phyloP scores from a whole-genome alignment of 345 rosid genomes.

The Carallia brachiata region DNA sequence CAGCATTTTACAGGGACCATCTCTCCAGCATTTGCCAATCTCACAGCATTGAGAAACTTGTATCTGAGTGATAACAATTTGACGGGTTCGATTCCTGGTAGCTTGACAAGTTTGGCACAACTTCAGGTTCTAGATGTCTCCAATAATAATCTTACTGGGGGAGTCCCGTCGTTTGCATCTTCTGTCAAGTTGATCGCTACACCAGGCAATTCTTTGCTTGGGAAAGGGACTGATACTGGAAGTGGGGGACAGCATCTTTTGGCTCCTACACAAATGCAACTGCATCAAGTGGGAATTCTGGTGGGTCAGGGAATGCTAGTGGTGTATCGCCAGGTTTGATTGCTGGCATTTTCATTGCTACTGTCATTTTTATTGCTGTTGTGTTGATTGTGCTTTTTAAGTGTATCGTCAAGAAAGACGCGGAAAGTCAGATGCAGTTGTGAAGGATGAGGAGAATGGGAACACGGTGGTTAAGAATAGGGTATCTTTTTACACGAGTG shows the following conservation, averaged over 20 bases:
- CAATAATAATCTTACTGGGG: slow-evolving; percentile 66
- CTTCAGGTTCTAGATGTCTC: slow-evolving; percentile 58
- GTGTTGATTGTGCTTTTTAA: slow-evolving; percentile 51
- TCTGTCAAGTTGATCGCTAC: slow-evolving; percentile 38
- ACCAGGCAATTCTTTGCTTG: slow-evolving; percentile 53
- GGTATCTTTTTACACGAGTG: slow-evolving; percentile 23
- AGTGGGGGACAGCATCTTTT: slow-evolving; percentile 4
- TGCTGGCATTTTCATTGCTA: slow-evolving; percentile 44
- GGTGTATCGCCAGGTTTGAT: slow-evolving; percentile 40
- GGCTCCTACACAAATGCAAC: slow-evolving; percentile 8
- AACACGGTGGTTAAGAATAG: slow-evolving; percentile 43
- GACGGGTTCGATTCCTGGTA: slow-evolving; percentile 60
- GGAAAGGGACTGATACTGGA: slow-evolving; percentile 27
- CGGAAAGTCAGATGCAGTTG: slow-evolving; percentile 35
- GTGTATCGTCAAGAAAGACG: slow-evolving; percentile 36
- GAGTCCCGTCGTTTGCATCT: slow-evolving; percentile 38
- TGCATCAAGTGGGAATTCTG: slow-evolving; percentile 12
- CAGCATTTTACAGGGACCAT: slow-evolving; percentile 51
- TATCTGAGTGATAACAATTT: slow-evolving; percentile 55
- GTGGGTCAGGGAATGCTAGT: slow-evolving; percentile 26
- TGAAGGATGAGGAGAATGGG: slow-evolving; percentile 39
- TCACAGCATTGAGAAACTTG: slow-evolving; percentile 49
- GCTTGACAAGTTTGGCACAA: slow-evolving; percentile 43
- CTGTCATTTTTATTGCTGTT: slow-evolving; percentile 42
- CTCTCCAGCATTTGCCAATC: slow-evolving; percentile 59